Evolutionary conservation across 1,139 yeast genomes (phyloP).

Genomic region (Debaryomyces psychrophilus): DNA sequence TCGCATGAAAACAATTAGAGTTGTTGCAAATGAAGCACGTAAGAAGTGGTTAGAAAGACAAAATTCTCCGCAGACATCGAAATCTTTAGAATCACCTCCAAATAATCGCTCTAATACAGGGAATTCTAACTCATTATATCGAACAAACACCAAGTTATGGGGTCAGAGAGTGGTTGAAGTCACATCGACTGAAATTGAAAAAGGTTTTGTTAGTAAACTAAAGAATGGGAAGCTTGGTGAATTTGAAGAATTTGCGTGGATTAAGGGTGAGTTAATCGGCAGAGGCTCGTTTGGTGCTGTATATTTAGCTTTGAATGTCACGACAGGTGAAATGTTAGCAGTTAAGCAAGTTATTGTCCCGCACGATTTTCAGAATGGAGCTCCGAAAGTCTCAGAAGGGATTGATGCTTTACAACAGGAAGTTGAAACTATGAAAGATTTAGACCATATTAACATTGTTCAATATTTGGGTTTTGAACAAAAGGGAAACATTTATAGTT

Average conservation of each 20-base stretch:
- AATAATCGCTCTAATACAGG: constrained; percentile 20
- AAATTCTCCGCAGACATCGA: constrained; percentile 9
- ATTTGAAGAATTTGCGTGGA: constrained; percentile 92
- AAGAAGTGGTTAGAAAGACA: constrained; percentile 51
- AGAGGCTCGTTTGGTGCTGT: constrained; percentile 98
- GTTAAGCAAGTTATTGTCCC: constrained; percentile 91
- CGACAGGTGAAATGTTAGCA: constrained; percentile 98
- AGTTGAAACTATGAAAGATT: constrained; percentile 90
- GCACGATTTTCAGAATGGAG: constrained; percentile 29
- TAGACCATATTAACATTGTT: constrained; percentile 92
- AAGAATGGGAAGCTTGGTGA: constrained; percentile 64
- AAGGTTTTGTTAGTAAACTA: constrained; percentile 60
- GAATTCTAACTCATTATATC: constrained; percentile 38
- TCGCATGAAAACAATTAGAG: constrained; percentile 81
- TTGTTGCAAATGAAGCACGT: constrained; percentile 88
- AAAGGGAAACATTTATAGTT: constrained; percentile 71
- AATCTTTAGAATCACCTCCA: constrained; percentile 11
- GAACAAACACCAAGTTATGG: constrained; percentile 96
- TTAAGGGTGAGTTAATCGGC: constrained; percentile 95
- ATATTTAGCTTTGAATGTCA: constrained; percentile 86
- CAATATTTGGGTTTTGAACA: constrained; percentile 94
- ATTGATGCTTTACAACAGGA: constrained; percentile 87
- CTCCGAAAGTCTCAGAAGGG: constrained; percentile 47
- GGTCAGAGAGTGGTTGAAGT: constrained; percentile 93
- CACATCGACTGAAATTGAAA: constrained; percentile 68